phyloP scores from a whole-genome alignment of 2,329 filamentous ascomycete species.

The Epichloe typhina region DNA sequence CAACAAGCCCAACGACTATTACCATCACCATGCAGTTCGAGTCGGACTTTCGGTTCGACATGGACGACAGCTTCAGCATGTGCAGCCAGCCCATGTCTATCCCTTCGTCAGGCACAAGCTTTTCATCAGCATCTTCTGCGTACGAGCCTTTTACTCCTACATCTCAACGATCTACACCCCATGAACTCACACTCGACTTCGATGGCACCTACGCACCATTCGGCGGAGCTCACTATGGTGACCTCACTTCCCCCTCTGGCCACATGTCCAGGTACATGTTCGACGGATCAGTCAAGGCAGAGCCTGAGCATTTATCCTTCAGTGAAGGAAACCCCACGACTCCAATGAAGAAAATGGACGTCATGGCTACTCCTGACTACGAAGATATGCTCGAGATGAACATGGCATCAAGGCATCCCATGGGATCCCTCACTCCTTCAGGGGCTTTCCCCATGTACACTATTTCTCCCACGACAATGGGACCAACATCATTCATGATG shows the following conservation, averaged over 20 bases:
- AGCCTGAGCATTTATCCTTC: constrained; percentile 21
- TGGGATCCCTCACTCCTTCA: constrained; percentile 25
- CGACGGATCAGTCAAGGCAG: constrained; percentile 19
- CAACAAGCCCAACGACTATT: not conserved
- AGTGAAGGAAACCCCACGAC: constrained; percentile 20
- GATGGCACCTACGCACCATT: constrained; percentile 19
- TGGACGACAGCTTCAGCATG: constrained; percentile 27
- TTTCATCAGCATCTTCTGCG: constrained; percentile 26
- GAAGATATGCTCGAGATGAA: constrained; percentile 26
- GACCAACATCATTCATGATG: constrained; percentile 24
- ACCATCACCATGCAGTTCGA: constrained; percentile 24
- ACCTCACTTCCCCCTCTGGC: constrained; percentile 24
- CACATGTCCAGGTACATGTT: constrained; percentile 23
- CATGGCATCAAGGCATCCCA: constrained; percentile 19
- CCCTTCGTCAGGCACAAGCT: constrained; percentile 23
- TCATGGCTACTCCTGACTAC: constrained; percentile 22
- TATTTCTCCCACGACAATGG: constrained; percentile 21
- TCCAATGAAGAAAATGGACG: constrained; percentile 23
- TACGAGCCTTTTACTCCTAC: constrained; percentile 32
- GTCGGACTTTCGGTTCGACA: constrained; percentile 24
- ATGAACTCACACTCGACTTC: constrained; percentile 25
- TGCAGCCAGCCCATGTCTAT: constrained; percentile 24
- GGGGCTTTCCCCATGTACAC: constrained; percentile 23
- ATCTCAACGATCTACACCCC: constrained; percentile 30
- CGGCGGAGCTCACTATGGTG: constrained; percentile 14